Evolutionary conservation across 1,284 basidiomycete species (phyloP).

Genomic region (Ceratobasidium sp.): DNA sequence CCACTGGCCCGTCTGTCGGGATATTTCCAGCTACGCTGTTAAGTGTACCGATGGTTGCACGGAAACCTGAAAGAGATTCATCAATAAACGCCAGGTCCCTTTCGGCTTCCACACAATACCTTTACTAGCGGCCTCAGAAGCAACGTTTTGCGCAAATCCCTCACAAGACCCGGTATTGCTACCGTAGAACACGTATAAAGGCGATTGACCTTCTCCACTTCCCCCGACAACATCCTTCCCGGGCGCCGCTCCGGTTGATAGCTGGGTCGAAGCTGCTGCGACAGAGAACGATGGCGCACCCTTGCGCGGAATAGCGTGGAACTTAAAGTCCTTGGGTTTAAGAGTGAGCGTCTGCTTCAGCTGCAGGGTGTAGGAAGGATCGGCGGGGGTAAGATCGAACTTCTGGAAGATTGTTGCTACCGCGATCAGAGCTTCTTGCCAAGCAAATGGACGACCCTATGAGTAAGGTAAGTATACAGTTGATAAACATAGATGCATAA

Average conservation of each 20-base stretch:
- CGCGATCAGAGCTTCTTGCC: conserved; percentile 55
- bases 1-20: conserved; percentile 64
- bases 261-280: conserved; percentile 9
- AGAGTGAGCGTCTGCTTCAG: conserved; percentile 55
- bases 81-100: background rate
- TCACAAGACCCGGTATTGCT: conserved; percentile 49
- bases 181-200: conserved; percentile 47
- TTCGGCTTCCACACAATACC: conserved; percentile 1
- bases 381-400: conserved; percentile 54
- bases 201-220: background rate
- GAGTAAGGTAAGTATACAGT: background rate
- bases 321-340: conserved; percentile 55
- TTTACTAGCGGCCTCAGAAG: conserved; percentile 32
- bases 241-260: background rate
- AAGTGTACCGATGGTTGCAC: conserved; percentile 61
- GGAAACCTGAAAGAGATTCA: conserved; percentile 58
- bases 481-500: background rate
- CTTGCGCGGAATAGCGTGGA: conserved; percentile 53
- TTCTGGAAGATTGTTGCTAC: conserved; percentile 53
- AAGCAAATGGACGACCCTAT: conserved; percentile 54
- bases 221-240: conserved; percentile 29
- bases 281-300: conserved; percentile 41
- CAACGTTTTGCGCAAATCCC: conserved; percentile 46
- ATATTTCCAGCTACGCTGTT: conserved; percentile 62
- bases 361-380: conserved; percentile 52